Percentiles rank a stretch among this genome's conserved stretches.
phyloP scores from a whole-genome alignment of 1,139 yeast species.

The Yamadazyma diddensiae region DNA sequence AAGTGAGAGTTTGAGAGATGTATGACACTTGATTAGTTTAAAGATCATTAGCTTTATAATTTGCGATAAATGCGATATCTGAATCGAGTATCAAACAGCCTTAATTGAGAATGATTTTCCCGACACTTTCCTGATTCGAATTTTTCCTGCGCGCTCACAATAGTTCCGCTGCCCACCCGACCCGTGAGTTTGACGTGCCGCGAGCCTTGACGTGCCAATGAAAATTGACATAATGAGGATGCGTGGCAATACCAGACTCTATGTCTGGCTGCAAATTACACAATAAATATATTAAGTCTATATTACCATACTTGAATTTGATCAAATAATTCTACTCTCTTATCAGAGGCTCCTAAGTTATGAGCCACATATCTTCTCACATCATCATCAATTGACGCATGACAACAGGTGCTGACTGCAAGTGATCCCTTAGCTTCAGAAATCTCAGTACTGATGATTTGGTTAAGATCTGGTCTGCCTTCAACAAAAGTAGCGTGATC shows the following conservation, averaged over 20 bases:
- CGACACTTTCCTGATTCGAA: too few relatives aligned
- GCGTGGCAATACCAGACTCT: neutral
- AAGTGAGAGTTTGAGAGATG: too few relatives aligned
- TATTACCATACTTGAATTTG: slow-evolving; percentile 41
- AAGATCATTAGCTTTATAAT: too few relatives aligned
- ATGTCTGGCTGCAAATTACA: neutral
- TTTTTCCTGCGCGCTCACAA: too few relatives aligned
- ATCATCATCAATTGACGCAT: slow-evolving; percentile 38
- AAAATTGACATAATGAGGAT: too few relatives aligned
- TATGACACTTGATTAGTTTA: too few relatives aligned
- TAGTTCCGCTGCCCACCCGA: too few relatives aligned
- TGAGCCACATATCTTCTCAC: slow-evolving; percentile 31
- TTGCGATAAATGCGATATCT: too few relatives aligned
- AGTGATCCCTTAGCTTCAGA: slow-evolving; percentile 26
- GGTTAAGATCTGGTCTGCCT: slow-evolving; percentile 41
- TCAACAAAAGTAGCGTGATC: slow-evolving; percentile 29
- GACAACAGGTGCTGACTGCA: slow-evolving; percentile 42
- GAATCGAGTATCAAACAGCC: too few relatives aligned
- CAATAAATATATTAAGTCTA: neutral
- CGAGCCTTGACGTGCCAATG: too few relatives aligned
- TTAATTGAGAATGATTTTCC: too few relatives aligned
- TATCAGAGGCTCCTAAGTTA: slow-evolving; percentile 23
- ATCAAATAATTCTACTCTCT: slow-evolving; percentile 42
- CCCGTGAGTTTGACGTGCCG: too few relatives aligned
- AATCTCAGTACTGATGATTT: slow-evolving; percentile 33